These are phyloP conservation scores for Gamarada debralockiae DNA, from an alignment of 495 filamentous ascomycete genomes.

Conservation along the genomic window DNA sequence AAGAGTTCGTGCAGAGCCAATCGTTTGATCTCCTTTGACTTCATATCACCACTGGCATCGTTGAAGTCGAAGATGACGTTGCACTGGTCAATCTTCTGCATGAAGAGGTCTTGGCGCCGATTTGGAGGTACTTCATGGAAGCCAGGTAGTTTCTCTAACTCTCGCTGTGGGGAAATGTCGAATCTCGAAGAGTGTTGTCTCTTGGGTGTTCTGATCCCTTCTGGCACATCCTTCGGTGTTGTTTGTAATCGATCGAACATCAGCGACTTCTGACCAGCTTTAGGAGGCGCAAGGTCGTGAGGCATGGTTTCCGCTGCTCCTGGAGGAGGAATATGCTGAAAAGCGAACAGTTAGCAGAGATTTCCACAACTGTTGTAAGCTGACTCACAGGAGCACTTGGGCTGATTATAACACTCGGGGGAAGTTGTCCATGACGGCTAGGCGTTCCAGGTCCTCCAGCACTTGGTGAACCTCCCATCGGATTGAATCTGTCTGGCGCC, in stretches of 20 bases:
- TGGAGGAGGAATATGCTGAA: slow-evolving; percentile 86
- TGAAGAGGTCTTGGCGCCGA: slow-evolving; percentile 93
- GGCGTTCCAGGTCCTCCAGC: slow-evolving; percentile 61
- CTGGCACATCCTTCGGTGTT: slow-evolving; percentile 90
- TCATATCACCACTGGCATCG: slow-evolving; percentile 97
- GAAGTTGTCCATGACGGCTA: slow-evolving; percentile 62
- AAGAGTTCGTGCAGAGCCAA: slow-evolving; percentile 93
- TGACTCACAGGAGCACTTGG: slow-evolving; percentile 85
- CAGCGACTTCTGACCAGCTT: slow-evolving; percentile 78
- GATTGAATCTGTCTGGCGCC: slow-evolving; percentile 41
- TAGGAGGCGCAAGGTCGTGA: slow-evolving; percentile 90
- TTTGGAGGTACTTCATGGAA: slow-evolving; percentile 98
- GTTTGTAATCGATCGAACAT: slow-evolving; percentile 90
- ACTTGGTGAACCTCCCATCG: slow-evolving; percentile 33
- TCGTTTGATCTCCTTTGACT: slow-evolving; percentile 99
- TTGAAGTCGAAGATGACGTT: slow-evolving; percentile 99
- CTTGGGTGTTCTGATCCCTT: slow-evolving; percentile 92
- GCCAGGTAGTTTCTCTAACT: slow-evolving; percentile 95
- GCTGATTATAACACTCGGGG: slow-evolving; percentile 93
- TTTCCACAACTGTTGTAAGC: too few species aligned
- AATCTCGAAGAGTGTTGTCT: slow-evolving; percentile 97
- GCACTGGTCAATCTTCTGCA: slow-evolving; percentile 99
- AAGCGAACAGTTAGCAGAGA: neutral
- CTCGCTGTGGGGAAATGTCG: slow-evolving; percentile 93
- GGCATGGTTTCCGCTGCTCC: slow-evolving; percentile 98